Conservation (phyloP, 805 yeast species). For the Wickerhamomyces queroliae region DNA sequence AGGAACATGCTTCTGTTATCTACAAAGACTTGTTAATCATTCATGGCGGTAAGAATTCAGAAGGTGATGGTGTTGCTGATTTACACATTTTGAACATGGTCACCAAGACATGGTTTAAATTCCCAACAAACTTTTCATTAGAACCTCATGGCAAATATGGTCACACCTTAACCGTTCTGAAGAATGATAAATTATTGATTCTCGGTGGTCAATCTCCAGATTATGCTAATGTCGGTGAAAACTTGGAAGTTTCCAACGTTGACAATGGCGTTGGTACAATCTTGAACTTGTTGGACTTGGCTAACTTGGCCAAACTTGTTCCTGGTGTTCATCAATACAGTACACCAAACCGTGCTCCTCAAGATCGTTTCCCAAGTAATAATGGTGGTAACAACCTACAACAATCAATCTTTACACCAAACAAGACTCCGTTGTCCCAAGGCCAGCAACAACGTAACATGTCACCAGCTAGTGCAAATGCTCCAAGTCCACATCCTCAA, state of each 20-base stretch:
- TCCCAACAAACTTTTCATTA: constrained; percentile 39
- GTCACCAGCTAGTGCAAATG: constrained; percentile 4
- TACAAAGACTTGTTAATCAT: constrained; percentile 75
- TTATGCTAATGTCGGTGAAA: constrained; percentile 43
- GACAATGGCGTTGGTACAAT: constrained; percentile 53
- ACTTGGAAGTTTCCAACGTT: constrained; percentile 46
- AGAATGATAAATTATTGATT: constrained; percentile 62
- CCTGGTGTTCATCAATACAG: constrained; percentile 31
- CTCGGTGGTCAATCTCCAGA: constrained; percentile 92
- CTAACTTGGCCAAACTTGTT: constrained; percentile 27
- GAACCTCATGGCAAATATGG: constrained; percentile 86
- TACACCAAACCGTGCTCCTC: constrained; percentile 25
- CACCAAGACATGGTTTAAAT: constrained; percentile 66
- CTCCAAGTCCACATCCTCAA: constrained; percentile 1
- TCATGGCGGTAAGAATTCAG: constrained; percentile 81
- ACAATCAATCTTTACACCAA: constrained; percentile 24
- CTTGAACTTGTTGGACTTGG: constrained; percentile 58
- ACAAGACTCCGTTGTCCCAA: constrained; percentile 14
- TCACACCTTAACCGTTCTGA: constrained; percentile 73
- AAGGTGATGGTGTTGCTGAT: constrained; percentile 61
- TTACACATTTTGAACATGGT: constrained; percentile 73
- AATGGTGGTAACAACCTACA: constrained; percentile 3
- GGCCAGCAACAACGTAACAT: constrained; percentile 4
- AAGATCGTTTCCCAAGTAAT: constrained; percentile 17
- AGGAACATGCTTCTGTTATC: constrained; percentile 84